Evolutionary conservation across 2,329 filamentous ascomycete genomes (phyloP).

Genomic region (Myriangium duriaei): DNA sequence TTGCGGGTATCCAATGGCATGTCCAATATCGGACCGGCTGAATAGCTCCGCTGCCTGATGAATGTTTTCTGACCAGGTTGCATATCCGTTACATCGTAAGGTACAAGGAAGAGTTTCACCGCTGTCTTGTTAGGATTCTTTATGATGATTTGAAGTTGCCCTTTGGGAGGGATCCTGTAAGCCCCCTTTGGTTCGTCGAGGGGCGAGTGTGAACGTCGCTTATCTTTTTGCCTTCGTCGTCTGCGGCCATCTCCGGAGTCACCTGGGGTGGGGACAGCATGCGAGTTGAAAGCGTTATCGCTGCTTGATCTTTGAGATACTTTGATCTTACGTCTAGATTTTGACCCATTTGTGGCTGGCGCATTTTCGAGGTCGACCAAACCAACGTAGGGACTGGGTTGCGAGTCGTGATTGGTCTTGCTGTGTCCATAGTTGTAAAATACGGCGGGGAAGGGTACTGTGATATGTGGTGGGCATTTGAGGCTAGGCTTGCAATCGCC

Average conservation of each 20-base stretch:
- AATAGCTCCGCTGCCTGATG: slow-evolving; percentile 87
- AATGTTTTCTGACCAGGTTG: slow-evolving; percentile 91
- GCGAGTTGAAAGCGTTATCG: slow-evolving; percentile 5
- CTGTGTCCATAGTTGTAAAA: slow-evolving; percentile 85
- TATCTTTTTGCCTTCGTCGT: slow-evolving; percentile 37
- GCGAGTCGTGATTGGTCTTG: slow-evolving; percentile 55
- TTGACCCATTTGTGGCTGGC: background rate
- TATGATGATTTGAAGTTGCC: slow-evolving; percentile 90
- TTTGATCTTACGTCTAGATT: background rate
- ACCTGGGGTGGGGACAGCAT: background rate
- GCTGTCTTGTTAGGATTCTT: slow-evolving; percentile 98
- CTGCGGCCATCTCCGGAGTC: slow-evolving; percentile 16
- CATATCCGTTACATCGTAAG: slow-evolving; percentile 88
- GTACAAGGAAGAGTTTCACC: slow-evolving; percentile 87
- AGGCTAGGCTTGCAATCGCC: slow-evolving; percentile 80
- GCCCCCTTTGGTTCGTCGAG: slow-evolving; percentile 71
- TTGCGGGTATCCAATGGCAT: slow-evolving; percentile 40
- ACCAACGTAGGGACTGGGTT: slow-evolving; percentile 91
- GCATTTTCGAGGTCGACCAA: slow-evolving; percentile 82
- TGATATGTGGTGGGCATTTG: slow-evolving; percentile 79
- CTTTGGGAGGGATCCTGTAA: slow-evolving; percentile 87
- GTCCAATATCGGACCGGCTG: slow-evolving; percentile 71
- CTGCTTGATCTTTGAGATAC: slow-evolving; percentile 10
- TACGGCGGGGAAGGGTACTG: slow-evolving; percentile 80
- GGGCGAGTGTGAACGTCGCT: slow-evolving; percentile 42